Base-by-base conservation (phyloP, 108 stramenopile genomes). In the Cyclotella sp. region DNA sequence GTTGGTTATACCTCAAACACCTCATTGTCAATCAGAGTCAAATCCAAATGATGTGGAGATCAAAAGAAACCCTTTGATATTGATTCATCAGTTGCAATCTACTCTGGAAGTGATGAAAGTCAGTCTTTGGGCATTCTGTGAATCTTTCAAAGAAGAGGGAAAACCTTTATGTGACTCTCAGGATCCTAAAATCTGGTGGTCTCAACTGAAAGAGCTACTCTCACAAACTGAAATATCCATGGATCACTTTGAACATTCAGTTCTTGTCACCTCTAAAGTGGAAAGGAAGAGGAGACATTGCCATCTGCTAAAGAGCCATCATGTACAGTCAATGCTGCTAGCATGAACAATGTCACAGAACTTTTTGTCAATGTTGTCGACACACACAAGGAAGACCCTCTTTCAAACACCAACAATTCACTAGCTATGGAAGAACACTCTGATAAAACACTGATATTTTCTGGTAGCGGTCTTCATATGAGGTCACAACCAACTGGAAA, bases 361-460 rank as follows among this genome's bases (percentile, higher is more conserved):
- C 19, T 40, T 24, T 6, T 45, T 24, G 30, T 28, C 15, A 24
- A 62, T 22, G 29, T 15, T 12, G 72, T 29, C 22, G 40, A 51
- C 19, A 9, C 60, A 1, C 30, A 2, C 5, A 30, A 61, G 19
- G 30, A 14, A 61, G 30, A 39, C 4, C 22, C 12, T 26, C 11
- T n/a, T 12, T 14, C 13, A 30, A n/a, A 21, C 3, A 3, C 61
- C n/a, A n/a, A n/a, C 8, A 3, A 62, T n/a, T 8, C 15, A 28
- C 41, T n/a, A 51, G 19, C 34, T 27, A 30, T 0, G 28, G 27
- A 49, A 19, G 62, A 44, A 27, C 34, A 54, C 1, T 52, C 70
- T 5, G 71, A 71, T 46, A 83, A 83, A 67, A 77, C 72, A 39
- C 39, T 76, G 76, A 70, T 83, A 22, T 83, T 83, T 46, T 68